Base-by-base conservation (phyloP, 805 yeast species). In the Saccharomyces mikatae region DNA sequence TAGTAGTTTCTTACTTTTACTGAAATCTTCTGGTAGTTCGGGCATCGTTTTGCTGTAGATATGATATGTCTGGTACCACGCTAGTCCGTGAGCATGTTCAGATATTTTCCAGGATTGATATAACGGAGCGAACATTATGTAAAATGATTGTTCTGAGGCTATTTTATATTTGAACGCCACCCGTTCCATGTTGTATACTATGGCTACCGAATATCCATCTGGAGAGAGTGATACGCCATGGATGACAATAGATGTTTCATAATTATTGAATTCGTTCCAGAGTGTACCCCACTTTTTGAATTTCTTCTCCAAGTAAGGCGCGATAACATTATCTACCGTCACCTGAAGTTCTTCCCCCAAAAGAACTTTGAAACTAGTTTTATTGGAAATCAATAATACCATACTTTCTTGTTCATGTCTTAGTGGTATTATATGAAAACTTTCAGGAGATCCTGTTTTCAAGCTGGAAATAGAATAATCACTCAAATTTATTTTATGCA, bases 61-160 rank as follows among this genome's bases (percentile, higher is more conserved):
- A 14, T 63, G 62, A 49, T 64, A 69, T 8, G 63, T 66, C 54
- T 69, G 73, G 46, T 66, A 70, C 70, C 70, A 66, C 10, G 70
- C 70, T 27, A 69, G 51, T 2, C 71, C 72, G 30, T 62, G 50
- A 0, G 69, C 64, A 11, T 48, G 49, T 28, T 56, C 56, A 1
- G 65, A 59, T 14, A 68, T 55, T 14, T 54, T 47, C 73, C 74
- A 70, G 6, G 50, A 46, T 2, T 61, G 61, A 49, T 57, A 53
- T 29, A 70, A 51, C 3, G 72, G 71, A 1, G 69, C 46, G 46
- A 69, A 59, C 41, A 61, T 57, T 2, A 69, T 50, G 47, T 61
- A 57, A 27, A 60, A 61, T 24, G 60, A 64, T 21, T 56, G 56
- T 47, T 65, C 68, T 10, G 71, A 64, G 0, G 60, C 64, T 17